phyloP scores from a whole-genome alignment of 2,329 filamentous ascomycete species.

The Triangularia verruculosa region DNA sequence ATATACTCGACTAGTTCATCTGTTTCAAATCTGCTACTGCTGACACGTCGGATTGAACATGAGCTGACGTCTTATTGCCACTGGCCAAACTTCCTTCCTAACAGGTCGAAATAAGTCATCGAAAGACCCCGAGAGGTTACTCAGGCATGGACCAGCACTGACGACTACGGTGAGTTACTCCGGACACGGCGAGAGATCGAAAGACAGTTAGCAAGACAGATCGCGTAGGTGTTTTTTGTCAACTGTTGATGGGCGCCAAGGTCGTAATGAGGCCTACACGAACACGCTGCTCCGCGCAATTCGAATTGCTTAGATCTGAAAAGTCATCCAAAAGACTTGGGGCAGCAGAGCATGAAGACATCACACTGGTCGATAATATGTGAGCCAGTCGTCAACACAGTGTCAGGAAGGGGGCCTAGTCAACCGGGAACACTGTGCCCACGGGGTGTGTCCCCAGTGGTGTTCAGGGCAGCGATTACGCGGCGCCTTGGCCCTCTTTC shows the following conservation, averaged over 20 bases:
- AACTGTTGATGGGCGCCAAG: background rate
- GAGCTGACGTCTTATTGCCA: background rate
- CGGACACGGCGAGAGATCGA: background rate
- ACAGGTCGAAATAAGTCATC: background rate
- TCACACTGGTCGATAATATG: background rate
- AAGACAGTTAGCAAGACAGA: background rate
- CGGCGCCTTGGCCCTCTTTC: conserved; percentile 15
- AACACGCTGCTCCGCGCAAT: background rate
- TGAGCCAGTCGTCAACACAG: conserved; percentile 13
- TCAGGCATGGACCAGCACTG: background rate
- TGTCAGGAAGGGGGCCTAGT: background rate
- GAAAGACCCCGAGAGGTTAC: background rate
- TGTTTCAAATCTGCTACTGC: background rate
- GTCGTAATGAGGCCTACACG: background rate
- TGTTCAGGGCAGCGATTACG: conserved; percentile 17
- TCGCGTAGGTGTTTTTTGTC: background rate
- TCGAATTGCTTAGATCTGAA: background rate
- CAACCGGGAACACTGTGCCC: conserved; percentile 14
- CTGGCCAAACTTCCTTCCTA: background rate
- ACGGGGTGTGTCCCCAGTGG: conserved; percentile 7
- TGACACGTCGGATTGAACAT: background rate
- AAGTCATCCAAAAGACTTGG: background rate
- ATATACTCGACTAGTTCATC: background rate
- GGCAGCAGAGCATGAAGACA: background rate
- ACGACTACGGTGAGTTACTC: background rate